Base-by-base conservation (phyloP, 176 grass and related monocot species). In the Cocos nucifera region DNA sequence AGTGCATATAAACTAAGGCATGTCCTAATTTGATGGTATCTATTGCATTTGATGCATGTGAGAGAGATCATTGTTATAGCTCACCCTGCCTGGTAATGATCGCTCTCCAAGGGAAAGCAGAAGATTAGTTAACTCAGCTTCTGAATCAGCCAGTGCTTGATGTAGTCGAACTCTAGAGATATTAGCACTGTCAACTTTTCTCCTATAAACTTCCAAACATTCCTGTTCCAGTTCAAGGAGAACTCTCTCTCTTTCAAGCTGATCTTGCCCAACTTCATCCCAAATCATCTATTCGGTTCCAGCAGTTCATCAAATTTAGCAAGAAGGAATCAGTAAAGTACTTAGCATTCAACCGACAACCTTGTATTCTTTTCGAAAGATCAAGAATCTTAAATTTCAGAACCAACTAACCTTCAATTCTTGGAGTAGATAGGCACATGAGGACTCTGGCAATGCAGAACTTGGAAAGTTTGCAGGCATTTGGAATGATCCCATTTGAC, bases 41-140 rank as follows among this genome's bases (percentile, higher is more conserved):
- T 44, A 44, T 44, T 44, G 35, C 8, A 14, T 44, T 44, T 44
- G 35, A 44, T 44, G 35, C 35, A 44, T 44, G 6, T 14, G 10
- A 44, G 2, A 44, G 10, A 44, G 10, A 44, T 12, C 9, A 44
- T 44, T 12, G 10, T 44, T 59, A 29, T 0, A 16, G 25, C 78
- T 70, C 86, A 96, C 91, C 25, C 86, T 78, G 60, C 35, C 86
- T 53, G 91, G 80, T 58, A 82, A 96, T 7, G 86, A 96, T 79
- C 91, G 76, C 82, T 96, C 91, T 84, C 91, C 91, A 16, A 96
- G 86, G 53, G 91, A 96, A 58, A 96, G 86, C 35, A 96, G 86
- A 28, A 96, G 75, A 67, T 96, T 96, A 60, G 91, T 90, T 65
- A 90, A 82, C 68, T 96, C 86, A 39, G 91, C 80, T 75, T 96